A percentile compares a stretch with the other conserved stretches of the same genome.
phyloP scores from a whole-genome alignment of 2,329 filamentous ascomycete species.

The Alternaria sp. region DNA sequence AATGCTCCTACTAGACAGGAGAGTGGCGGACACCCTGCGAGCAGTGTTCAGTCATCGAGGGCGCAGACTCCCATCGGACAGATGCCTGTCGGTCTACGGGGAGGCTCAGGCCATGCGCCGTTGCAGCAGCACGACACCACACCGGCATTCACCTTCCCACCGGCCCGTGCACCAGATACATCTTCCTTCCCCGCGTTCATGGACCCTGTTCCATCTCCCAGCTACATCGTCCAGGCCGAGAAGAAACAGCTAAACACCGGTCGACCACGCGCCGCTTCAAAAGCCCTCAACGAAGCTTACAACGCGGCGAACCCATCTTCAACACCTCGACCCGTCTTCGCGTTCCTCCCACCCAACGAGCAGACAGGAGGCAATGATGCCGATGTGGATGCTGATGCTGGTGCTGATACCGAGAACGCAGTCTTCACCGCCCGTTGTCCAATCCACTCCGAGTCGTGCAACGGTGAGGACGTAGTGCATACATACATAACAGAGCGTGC shows the following conservation, averaged over 20 bases:
- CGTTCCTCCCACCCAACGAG: neutral
- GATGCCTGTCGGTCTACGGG: neutral
- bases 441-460: slow-evolving; percentile 28
- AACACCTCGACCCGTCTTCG: neutral
- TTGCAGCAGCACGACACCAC: neutral
- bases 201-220: neutral
- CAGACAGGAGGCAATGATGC: neutral
- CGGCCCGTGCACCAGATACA: neutral
- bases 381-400: neutral
- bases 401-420: neutral
- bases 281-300: slow-evolving; percentile 27
- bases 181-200: neutral
- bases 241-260: slow-evolving; percentile 1
- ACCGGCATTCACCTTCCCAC: neutral
- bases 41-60: neutral
- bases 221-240: neutral
- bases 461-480: slow-evolving; percentile 16
- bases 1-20: neutral
- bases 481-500: slow-evolving; percentile 18
- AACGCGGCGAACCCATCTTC: slow-evolving; percentile 13
- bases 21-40: neutral
- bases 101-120: neutral
- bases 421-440: slow-evolving; percentile 12
- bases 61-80: neutral
- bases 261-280: slow-evolving; percentile 20